Evolutionary conservation across 345 rosid species (phyloP).

Genomic region (Physaria fendleri): DNA sequence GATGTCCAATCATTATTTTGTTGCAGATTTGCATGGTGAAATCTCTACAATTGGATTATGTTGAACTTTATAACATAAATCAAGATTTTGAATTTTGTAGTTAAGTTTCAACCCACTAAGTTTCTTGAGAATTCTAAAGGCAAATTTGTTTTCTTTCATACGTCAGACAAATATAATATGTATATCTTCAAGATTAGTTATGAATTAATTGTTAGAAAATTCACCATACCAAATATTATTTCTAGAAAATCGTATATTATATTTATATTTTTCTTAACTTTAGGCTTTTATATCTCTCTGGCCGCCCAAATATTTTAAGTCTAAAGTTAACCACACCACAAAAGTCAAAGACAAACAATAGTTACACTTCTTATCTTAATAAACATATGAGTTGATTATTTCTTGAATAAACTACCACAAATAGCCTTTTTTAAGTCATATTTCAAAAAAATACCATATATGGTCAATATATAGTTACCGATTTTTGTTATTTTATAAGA

Average conservation of each 20-base stretch:
- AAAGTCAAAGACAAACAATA: slow-evolving; percentile 7
- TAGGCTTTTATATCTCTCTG: slow-evolving; percentile 12
- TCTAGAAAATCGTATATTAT: slow-evolving; percentile 5
- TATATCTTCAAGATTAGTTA: background rate
- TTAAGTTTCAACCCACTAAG: background rate
- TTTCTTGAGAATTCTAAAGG: background rate
- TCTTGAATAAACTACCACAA: too few species aligned
- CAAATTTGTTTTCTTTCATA: background rate
- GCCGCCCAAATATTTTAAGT: slow-evolving; percentile 19
- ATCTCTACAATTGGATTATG: too few species aligned
- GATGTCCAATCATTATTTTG: background rate
- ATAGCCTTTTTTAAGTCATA: too few species aligned
- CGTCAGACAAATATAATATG: background rate
- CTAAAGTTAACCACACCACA: slow-evolving; percentile 11
- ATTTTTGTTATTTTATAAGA: too few species aligned
- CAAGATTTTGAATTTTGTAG: too few species aligned
- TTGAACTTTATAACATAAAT: too few species aligned
- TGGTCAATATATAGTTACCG: too few species aligned
- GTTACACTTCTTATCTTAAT: too few species aligned
- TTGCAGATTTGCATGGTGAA: slow-evolving; percentile 20
- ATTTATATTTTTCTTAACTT: slow-evolving; percentile 2
- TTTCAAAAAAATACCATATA: too few species aligned
- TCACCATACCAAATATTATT: slow-evolving; percentile 10
- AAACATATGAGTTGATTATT: too few species aligned
- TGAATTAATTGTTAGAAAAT: background rate